Evolutionary conservation across 768 basidiomycete species (phyloP).

Genomic region (Porphyrellus cyaneotinctus): DNA sequence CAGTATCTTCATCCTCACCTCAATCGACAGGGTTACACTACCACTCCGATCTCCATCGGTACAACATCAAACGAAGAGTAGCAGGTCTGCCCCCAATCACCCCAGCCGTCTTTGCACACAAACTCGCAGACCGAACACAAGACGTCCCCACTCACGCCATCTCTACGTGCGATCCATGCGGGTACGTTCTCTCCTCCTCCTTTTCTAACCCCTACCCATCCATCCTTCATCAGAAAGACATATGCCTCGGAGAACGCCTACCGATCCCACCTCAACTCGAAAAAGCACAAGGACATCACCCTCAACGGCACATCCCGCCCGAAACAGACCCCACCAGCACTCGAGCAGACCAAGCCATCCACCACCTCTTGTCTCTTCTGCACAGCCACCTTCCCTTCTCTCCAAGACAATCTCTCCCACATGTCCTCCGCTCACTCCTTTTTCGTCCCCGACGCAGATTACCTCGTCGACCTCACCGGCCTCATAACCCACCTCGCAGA

Average conservation of each 20-base stretch:
- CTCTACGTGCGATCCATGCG: constrained; percentile 74
- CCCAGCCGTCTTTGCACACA: constrained; percentile 75
- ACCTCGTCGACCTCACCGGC: constrained; percentile 78
- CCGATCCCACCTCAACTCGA: constrained; percentile 81
- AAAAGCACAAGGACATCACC: constrained; percentile 82
- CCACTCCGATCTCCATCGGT: constrained; percentile 91
- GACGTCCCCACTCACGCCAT: constrained; percentile 63
- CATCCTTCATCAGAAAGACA: constrained; percentile 65
- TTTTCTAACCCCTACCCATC: neutral
- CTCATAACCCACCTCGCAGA: constrained; percentile 84
- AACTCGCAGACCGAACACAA: constrained; percentile 72
- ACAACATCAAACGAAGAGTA: constrained; percentile 97
- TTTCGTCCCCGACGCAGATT: constrained; percentile 93
- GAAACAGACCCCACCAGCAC: neutral
- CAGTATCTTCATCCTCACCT: too few species aligned
- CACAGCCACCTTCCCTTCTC: constrained; percentile 41
- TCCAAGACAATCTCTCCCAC: constrained; percentile 73
- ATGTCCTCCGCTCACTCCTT: constrained; percentile 90
- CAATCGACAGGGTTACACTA: constrained; percentile 93
- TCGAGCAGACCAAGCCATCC: constrained; percentile 34
- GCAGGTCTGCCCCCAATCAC: constrained; percentile 86
- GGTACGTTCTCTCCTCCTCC: constrained; percentile 45
- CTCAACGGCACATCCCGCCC: constrained; percentile 38
- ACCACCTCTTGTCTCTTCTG: constrained; percentile 86
- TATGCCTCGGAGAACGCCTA: constrained; percentile 91